These are phyloP conservation scores for Chlamydomonas applanata DNA, from an alignment of 139 green algal genomes.

Conservation along the genomic window DNA sequence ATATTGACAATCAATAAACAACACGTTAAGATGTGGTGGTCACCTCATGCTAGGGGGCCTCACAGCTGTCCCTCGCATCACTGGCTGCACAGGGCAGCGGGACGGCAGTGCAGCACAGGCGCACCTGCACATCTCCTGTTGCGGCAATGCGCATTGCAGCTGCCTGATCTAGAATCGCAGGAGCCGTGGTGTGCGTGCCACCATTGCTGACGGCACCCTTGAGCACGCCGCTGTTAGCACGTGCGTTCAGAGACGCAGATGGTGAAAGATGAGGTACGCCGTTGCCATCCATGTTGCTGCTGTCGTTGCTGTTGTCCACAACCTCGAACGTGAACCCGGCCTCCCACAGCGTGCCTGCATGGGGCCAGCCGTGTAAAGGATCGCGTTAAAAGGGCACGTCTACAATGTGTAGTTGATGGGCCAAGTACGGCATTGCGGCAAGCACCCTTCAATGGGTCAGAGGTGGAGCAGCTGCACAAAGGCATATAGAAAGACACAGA, in stretches of 20 bases:
- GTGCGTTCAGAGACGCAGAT: background rate
- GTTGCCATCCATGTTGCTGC: background rate
- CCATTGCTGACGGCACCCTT: background rate
- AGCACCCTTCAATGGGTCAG: too few species aligned
- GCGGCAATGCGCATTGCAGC: background rate
- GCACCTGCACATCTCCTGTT: background rate
- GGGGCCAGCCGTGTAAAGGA: background rate
- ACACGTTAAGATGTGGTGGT: too few species aligned
- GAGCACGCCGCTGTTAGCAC: background rate
- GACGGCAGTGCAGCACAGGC: too few species aligned
- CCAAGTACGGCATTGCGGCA: too few species aligned
- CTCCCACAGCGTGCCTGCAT: background rate
- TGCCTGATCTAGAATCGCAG: background rate
- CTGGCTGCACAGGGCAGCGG: too few species aligned
- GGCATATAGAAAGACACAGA: background rate
- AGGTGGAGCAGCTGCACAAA: background rate
- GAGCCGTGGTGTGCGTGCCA: background rate
- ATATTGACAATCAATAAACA: too few species aligned
- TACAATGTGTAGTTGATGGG: too few species aligned
- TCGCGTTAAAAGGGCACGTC: background rate
- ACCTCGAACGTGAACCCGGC: background rate
- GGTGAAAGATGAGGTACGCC: background rate
- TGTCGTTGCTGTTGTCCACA: background rate
- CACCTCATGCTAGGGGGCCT: too few species aligned
- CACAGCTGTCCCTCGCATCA: too few species aligned